Evolutionary conservation across 768 basidiomycete genomes (phyloP).

Genomic region (Phanerodontia chrysosporium): DNA sequence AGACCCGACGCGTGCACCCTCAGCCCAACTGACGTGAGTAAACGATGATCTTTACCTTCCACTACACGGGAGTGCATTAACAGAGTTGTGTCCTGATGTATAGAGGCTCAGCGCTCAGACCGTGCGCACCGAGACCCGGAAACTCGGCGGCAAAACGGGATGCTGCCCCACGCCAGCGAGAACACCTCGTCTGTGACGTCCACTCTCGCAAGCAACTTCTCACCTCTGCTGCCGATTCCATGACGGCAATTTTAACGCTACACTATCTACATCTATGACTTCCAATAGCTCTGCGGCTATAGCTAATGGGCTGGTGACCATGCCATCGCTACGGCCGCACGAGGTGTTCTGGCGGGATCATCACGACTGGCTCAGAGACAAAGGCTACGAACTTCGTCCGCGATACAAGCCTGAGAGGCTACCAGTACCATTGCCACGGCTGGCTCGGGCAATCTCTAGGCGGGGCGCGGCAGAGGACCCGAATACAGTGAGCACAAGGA

Average conservation of each 20-base stretch:
- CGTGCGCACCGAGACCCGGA: not conserved
- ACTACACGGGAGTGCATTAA: too few species aligned
- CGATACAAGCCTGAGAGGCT: constrained; percentile 23
- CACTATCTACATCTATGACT: not conserved
- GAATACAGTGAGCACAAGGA: not conserved
- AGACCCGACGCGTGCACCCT: too few species aligned
- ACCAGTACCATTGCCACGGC: constrained; percentile 15
- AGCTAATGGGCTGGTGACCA: not conserved
- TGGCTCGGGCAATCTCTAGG: not conserved
- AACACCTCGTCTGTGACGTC: too few species aligned
- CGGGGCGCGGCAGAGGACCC: not conserved
- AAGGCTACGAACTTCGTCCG: constrained; percentile 23
- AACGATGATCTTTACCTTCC: too few species aligned
- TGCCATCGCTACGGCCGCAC: not conserved
- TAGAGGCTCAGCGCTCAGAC: not conserved
- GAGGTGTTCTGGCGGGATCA: constrained; percentile 9
- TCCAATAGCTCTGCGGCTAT: not conserved
- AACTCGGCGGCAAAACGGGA: not conserved
- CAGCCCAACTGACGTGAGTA: too few species aligned
- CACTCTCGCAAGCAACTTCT: too few species aligned
- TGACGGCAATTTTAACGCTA: not conserved
- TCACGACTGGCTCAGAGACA: constrained; percentile 5
- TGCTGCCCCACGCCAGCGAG: too few species aligned
- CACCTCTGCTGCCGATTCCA: not conserved
- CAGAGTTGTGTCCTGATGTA: too few species aligned